Evolutionary conservation across 106 monocot genomes (phyloP).

Genomic region (Xerophyta viscosa): DNA sequence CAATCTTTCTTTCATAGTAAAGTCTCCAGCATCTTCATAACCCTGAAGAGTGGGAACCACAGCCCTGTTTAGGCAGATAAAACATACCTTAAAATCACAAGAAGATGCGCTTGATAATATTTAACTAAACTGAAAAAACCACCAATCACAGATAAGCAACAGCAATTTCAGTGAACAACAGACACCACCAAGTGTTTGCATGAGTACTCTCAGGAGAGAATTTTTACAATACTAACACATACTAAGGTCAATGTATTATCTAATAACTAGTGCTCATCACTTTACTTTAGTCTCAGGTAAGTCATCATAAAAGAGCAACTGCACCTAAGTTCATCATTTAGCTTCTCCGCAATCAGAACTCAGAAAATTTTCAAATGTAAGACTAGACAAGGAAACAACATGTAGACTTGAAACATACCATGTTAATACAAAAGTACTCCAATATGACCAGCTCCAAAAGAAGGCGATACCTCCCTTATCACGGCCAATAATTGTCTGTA

Average conservation of each 20-base stretch:
- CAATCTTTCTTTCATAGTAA: constrained; percentile 82
- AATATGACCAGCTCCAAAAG: constrained; percentile 99
- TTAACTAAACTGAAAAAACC: not conserved
- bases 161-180: too few species aligned
- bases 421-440: constrained; percentile 94
- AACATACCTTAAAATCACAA: constrained; percentile 13
- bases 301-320: too few species aligned
- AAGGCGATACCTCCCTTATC: constrained; percentile 83
- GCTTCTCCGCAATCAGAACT: too few species aligned
- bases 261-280: too few species aligned
- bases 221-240: too few species aligned
- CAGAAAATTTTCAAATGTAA: too few species aligned
- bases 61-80: constrained; percentile 63
- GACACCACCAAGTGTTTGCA: too few species aligned
- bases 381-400: not conserved
- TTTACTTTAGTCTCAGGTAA: too few species aligned
- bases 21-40: constrained; percentile 98
- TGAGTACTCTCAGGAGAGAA: too few species aligned
- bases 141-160: too few species aligned
- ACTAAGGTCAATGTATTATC: too few species aligned
- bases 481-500: constrained; percentile 72
- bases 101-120: not conserved
- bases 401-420: constrained; percentile 42
- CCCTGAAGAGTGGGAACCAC: constrained; percentile 94
- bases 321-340: too few species aligned